A percentile compares a stretch with the other conserved stretches of the same genome.
These are phyloP conservation scores for Ophiostoma sp. DNA, from an alignment of 2,329 filamentous ascomycete species.

Conservation along the genomic window DNA sequence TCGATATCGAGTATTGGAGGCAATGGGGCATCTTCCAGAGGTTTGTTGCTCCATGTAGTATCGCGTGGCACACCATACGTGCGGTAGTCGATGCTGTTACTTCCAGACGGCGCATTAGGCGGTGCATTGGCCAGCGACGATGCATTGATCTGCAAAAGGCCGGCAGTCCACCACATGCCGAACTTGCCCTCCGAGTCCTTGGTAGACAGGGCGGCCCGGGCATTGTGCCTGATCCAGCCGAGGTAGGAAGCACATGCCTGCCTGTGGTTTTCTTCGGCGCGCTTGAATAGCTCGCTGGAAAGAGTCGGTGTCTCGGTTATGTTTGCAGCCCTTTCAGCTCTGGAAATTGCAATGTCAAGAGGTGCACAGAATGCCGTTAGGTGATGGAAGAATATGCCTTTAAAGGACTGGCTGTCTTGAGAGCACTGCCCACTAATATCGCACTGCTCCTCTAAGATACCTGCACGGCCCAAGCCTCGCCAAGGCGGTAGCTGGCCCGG, in stretches of 20 bases:
- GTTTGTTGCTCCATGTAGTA: conserved; percentile 27
- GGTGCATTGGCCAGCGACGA: not conserved
- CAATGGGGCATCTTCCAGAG: not conserved
- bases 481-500: conserved; percentile 49
- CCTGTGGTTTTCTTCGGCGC: conserved; percentile 42
- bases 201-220: conserved; percentile 64
- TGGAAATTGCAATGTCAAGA: conserved; percentile 37
- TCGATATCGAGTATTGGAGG: not conserved
- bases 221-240: conserved; percentile 75
- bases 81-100: conserved; percentile 27
- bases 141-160: conserved; percentile 35
- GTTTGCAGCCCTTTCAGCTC: not conserved
- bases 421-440: conserved; percentile 70
- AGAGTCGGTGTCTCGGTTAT: not conserved
- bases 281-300: conserved; percentile 10
- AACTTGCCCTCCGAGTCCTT: conserved; percentile 64
- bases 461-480: conserved; percentile 70
- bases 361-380: conserved; percentile 70
- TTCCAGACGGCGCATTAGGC: not conserved
- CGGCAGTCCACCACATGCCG: conserved; percentile 81
- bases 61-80: conserved; percentile 28
- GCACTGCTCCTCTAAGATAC: conserved; percentile 79
- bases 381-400: conserved; percentile 92
- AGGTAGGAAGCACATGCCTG: conserved; percentile 60
- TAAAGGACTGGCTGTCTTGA: conserved; percentile 85